Percentiles rank a stretch among this genome's conserved stretches.
Conservation (phyloP, 768 basidiomycete species). For the Tylopilus sp. region DNA sequence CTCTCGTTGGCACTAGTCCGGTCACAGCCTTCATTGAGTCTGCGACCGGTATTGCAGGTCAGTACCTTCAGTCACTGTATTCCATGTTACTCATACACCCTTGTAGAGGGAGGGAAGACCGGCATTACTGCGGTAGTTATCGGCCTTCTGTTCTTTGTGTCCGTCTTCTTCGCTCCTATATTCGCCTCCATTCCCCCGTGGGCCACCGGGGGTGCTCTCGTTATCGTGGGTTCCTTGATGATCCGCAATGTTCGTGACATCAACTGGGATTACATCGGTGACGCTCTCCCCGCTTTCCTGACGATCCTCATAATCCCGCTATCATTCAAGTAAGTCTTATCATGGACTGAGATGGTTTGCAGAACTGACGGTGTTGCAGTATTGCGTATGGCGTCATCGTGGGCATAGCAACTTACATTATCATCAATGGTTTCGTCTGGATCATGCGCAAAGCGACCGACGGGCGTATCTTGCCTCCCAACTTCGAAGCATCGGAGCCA, state of each 20-base stretch:
- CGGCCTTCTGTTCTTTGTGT: slow-evolving; percentile 76
- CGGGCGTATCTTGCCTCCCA: slow-evolving; percentile 63
- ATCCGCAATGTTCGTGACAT: slow-evolving; percentile 82
- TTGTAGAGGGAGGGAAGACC: slow-evolving; percentile 80
- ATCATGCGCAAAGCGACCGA: slow-evolving; percentile 49
- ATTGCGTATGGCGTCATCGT: slow-evolving; percentile 90
- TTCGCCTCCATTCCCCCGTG: slow-evolving; percentile 84
- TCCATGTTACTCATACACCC: slow-evolving; percentile 7
- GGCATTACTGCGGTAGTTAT: slow-evolving; percentile 75
- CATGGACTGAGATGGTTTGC: not conserved
- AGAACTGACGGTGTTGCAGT: slow-evolving; percentile 35
- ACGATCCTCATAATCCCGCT: slow-evolving; percentile 77
- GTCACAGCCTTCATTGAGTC: slow-evolving; percentile 84
- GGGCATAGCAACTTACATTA: slow-evolving; percentile 64
- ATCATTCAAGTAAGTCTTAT: slow-evolving; percentile 60
- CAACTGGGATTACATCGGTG: slow-evolving; percentile 88
- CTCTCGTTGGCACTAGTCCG: slow-evolving; percentile 75
- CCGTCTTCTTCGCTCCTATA: slow-evolving; percentile 84
- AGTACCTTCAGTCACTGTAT: slow-evolving; percentile 11
- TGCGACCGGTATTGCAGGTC: slow-evolving; percentile 75
- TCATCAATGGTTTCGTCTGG: slow-evolving; percentile 71
- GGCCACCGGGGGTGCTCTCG: slow-evolving; percentile 84
- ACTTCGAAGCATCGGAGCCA: slow-evolving; percentile 59
- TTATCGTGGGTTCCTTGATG: slow-evolving; percentile 88
- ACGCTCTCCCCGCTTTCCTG: slow-evolving; percentile 84